A percentile compares a stretch with the other conserved stretches of the same genome.
Evolutionary conservation across 208 protist species (phyloP).

Genomic region (Naegleria gruberi): DNA sequence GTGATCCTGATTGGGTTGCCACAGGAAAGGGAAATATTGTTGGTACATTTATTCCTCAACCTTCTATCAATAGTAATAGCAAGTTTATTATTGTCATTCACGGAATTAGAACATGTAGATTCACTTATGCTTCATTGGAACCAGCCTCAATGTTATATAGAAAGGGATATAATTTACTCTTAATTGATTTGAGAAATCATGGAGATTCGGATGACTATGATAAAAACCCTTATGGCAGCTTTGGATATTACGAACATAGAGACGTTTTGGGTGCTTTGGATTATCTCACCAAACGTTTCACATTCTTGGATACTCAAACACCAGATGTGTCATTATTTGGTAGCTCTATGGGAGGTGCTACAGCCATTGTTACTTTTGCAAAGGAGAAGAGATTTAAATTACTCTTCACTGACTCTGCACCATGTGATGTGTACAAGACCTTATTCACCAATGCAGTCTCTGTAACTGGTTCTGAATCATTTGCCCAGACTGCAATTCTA

Average conservation of each 20-base stretch:
- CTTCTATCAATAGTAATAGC: background rate
- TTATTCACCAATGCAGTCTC: background rate
- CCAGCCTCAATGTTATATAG: background rate
- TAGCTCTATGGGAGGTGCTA: background rate
- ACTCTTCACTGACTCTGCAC: background rate
- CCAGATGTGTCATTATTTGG: background rate
- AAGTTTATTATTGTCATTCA: background rate
- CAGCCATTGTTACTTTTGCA: background rate
- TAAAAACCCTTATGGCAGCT: background rate
- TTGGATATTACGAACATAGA: background rate
- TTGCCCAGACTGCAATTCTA: background rate
- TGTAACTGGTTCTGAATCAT: background rate
- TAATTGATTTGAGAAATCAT: constrained; percentile 9
- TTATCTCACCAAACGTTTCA: background rate
- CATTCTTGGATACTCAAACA: background rate
- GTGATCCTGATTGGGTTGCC: background rate
- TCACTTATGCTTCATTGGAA: background rate
- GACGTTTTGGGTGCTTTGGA: constrained; percentile 9
- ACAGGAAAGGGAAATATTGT: background rate
- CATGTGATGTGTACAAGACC: background rate
- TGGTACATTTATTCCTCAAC: background rate
- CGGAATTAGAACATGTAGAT: background rate
- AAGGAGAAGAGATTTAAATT: background rate
- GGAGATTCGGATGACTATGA: background rate
- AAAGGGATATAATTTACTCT: background rate